Percentiles rank a stretch among this genome's conserved stretches.
phyloP scores from a whole-genome alignment of 2,329 filamentous ascomycete species.

The Ophioceras dolichostomum region DNA sequence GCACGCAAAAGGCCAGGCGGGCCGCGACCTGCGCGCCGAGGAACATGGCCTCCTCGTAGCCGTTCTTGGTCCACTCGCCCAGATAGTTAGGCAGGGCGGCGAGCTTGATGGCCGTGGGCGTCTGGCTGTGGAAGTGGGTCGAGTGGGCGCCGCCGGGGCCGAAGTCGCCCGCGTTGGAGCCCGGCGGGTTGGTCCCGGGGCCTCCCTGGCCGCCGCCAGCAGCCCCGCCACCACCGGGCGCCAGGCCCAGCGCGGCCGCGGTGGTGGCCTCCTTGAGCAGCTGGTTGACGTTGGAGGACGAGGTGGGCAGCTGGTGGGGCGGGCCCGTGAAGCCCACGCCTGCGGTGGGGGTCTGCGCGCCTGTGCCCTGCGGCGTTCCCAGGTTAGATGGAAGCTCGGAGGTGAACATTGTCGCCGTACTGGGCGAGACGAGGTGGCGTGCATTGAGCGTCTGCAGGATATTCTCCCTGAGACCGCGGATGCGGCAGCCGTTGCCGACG shows the following conservation, averaged over 20 bases:
- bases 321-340: constrained; percentile 47
- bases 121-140: constrained; percentile 52
- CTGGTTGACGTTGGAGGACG: constrained; percentile 53
- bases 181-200: constrained; percentile 14
- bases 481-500: constrained; percentile 70
- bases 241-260: constrained; percentile 31
- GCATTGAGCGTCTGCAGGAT: constrained; percentile 67
- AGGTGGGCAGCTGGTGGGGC: constrained; percentile 34
- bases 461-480: constrained; percentile 76
- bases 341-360: constrained; percentile 84
- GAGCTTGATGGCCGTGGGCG: constrained; percentile 73
- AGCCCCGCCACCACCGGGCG: constrained; percentile 29
- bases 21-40: constrained; percentile 80
- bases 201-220: constrained; percentile 30
- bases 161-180: constrained; percentile 27
- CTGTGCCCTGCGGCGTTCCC: constrained; percentile 81
- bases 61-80: constrained; percentile 76
- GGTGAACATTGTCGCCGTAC: constrained; percentile 90
- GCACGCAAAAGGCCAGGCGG: constrained; percentile 43
- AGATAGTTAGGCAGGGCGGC: constrained; percentile 74
- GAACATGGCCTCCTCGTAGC: constrained; percentile 73
- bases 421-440: constrained; percentile 84
- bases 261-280: constrained; percentile 86
- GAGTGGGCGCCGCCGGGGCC: constrained; percentile 18
- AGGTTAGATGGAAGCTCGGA: constrained; percentile 92